Conservation (phyloP, 169 alveolate genomes). For the Cryptosporidium tyzzeri region DNA sequence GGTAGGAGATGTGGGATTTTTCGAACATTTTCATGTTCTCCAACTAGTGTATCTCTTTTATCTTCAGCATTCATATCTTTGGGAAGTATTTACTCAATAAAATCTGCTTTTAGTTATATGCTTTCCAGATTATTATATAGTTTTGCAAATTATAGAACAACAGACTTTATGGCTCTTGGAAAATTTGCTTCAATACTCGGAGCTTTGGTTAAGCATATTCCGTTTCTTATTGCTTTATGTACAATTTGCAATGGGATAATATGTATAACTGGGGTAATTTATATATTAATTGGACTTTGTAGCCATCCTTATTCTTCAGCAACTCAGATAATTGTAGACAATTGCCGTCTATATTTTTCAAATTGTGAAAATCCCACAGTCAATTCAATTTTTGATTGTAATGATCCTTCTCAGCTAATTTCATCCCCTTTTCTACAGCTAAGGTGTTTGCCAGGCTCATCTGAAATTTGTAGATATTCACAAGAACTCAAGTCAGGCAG, state of each 20-base stretch:
- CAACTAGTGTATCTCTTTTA: not conserved
- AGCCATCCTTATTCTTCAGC: slow-evolving; percentile 30
- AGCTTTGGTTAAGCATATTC: slow-evolving; percentile 69
- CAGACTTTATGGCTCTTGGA: slow-evolving; percentile 70
- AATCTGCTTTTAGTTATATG: slow-evolving; percentile 57
- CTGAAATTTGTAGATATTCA: slow-evolving; percentile 42
- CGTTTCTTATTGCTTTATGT: slow-evolving; percentile 37
- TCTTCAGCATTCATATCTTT: slow-evolving; percentile 33
- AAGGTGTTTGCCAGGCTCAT: slow-evolving; percentile 47
- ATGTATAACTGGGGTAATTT: slow-evolving; percentile 44
- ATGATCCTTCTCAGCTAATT: slow-evolving; percentile 27
- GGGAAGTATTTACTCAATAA: slow-evolving; percentile 56
- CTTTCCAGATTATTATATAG: slow-evolving; percentile 53
- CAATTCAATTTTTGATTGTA: slow-evolving; percentile 27
- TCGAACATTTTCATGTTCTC: slow-evolving; percentile 57
- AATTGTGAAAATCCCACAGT: slow-evolving; percentile 41
- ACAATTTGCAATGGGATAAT: slow-evolving; percentile 60
- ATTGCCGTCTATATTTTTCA: slow-evolving; percentile 44
- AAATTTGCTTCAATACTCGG: slow-evolving; percentile 58
- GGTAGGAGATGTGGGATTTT: slow-evolving; percentile 58
- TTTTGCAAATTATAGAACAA: slow-evolving; percentile 69
- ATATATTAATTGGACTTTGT: slow-evolving; percentile 39
- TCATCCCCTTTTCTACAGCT: slow-evolving; percentile 62
- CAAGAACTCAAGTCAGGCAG: slow-evolving; percentile 35
- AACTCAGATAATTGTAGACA: slow-evolving; percentile 44